These are phyloP conservation scores for Paramecium tetraurelia DNA, from an alignment of 73 alveolate species.

Conservation along the genomic window DNA sequence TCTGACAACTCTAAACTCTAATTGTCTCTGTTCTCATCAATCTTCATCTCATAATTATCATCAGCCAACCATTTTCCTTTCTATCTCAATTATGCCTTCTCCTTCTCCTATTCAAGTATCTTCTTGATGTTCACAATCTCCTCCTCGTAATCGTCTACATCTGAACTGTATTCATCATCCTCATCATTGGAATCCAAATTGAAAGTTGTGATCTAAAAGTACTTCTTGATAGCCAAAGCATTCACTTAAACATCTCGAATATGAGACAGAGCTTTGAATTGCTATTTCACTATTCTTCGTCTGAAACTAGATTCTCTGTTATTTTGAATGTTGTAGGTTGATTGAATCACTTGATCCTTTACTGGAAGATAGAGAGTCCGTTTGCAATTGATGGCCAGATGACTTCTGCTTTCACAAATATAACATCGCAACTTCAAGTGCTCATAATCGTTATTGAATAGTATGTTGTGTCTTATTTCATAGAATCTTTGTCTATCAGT, in stretches of 20 bases:
- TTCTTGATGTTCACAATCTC: background rate
- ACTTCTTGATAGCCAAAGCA: background rate
- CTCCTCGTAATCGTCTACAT: background rate
- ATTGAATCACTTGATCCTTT: background rate
- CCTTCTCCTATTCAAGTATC: constrained; percentile 3
- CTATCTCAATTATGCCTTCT: background rate
- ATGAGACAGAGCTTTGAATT: background rate
- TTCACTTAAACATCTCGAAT: background rate
- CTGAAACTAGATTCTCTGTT: background rate
- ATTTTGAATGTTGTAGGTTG: background rate
- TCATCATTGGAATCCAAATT: constrained; percentile 17
- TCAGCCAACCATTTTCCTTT: background rate
- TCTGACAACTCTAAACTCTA: background rate
- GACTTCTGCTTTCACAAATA: constrained; percentile 35
- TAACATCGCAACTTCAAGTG: background rate
- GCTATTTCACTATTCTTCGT: background rate
- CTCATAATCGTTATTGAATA: background rate
- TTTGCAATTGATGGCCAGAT: background rate
- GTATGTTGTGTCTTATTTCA: background rate
- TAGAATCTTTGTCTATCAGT: background rate
- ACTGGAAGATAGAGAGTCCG: background rate
- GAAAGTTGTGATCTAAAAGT: background rate
- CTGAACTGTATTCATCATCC: constrained; percentile 47
- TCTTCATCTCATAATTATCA: background rate
- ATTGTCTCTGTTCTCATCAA: background rate